Evolutionary conservation across 768 basidiomycete genomes (phyloP).

Genomic region (Tylopilus intermedius): DNA sequence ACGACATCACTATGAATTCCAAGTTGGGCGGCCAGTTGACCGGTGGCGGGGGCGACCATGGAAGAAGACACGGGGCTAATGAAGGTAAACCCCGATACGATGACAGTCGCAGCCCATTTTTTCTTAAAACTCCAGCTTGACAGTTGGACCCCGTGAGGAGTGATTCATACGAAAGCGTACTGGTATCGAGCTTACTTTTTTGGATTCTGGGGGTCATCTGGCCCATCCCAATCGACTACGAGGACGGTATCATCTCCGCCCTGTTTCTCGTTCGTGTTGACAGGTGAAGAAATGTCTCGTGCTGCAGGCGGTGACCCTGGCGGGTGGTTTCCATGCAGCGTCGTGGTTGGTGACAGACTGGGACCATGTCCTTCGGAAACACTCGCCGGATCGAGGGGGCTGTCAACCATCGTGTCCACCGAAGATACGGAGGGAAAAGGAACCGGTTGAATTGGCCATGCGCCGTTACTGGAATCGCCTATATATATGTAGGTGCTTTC

Average conservation of each 20-base stretch:
- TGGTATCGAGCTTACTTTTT: slow-evolving; percentile 41
- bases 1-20: slow-evolving; percentile 46
- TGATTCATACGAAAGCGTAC: neutral
- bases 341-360: slow-evolving; percentile 5
- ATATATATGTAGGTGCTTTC: slow-evolving; percentile 7
- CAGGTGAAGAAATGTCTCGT: neutral
- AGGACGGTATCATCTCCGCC: neutral
- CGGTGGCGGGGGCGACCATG: slow-evolving; percentile 65
- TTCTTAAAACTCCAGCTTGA: slow-evolving; percentile 51
- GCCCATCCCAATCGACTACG: slow-evolving; percentile 51
- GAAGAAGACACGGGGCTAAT: slow-evolving; percentile 67
- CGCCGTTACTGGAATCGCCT: neutral
- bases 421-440: neutral
- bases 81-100: slow-evolving; percentile 61
- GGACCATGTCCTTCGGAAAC: neutral
- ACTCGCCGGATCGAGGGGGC: neutral
- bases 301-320: neutral
- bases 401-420: neutral
- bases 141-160: neutral
- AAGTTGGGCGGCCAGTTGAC: slow-evolving; percentile 49
- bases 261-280: neutral
- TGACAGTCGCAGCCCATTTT: slow-evolving; percentile 64
- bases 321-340: slow-evolving; percentile 2
- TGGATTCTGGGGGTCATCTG: slow-evolving; percentile 54
- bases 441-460: neutral